Conservation (phyloP, 2,329 filamentous ascomycete species). For the Xylariaceae sp. region DNA sequence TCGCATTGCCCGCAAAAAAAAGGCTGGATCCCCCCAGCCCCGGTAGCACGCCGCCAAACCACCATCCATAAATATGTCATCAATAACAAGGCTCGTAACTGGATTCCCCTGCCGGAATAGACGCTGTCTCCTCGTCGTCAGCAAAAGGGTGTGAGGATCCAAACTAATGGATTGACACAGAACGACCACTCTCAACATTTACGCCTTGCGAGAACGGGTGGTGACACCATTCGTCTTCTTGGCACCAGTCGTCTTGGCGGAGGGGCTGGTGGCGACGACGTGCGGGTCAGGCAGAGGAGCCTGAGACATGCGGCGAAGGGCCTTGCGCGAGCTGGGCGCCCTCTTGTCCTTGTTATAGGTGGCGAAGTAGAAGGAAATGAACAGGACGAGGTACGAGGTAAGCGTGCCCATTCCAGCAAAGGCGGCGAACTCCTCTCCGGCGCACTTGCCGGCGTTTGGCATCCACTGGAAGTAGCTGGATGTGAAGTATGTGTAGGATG, state of each 20-base stretch:
- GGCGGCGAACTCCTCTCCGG: slow-evolving; percentile 94
- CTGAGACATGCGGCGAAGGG: slow-evolving; percentile 62
- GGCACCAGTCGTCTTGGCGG: slow-evolving; percentile 50
- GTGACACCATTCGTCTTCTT: slow-evolving; percentile 57
- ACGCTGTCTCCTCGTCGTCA: too few species aligned
- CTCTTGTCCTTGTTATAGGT: slow-evolving; percentile 90
- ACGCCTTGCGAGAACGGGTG: slow-evolving; percentile 69
- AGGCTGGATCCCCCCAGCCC: slow-evolving; percentile 14
- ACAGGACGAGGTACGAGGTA: slow-evolving; percentile 92
- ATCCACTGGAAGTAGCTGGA: slow-evolving; percentile 83
- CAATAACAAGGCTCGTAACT: too few species aligned
- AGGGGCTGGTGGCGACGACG: slow-evolving; percentile 59
- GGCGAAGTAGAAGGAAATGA: slow-evolving; percentile 98
- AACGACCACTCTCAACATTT: slow-evolving; percentile 26
- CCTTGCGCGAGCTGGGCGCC: slow-evolving; percentile 75
- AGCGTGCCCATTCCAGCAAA: slow-evolving; percentile 89
- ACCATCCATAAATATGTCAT: too few species aligned
- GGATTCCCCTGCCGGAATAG: too few species aligned
- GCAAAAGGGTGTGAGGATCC: slow-evolving; percentile 4
- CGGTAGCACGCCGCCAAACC: slow-evolving; percentile 1
- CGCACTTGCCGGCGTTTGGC: slow-evolving; percentile 81
- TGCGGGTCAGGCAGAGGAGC: slow-evolving; percentile 77
- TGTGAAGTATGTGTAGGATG: slow-evolving; percentile 97
- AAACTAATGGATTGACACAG: slow-evolving; percentile 1
- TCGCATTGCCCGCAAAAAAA: slow-evolving; percentile 17